Conservation (phyloP, 768 basidiomycete species). For the Leccinum uliginosum region DNA sequence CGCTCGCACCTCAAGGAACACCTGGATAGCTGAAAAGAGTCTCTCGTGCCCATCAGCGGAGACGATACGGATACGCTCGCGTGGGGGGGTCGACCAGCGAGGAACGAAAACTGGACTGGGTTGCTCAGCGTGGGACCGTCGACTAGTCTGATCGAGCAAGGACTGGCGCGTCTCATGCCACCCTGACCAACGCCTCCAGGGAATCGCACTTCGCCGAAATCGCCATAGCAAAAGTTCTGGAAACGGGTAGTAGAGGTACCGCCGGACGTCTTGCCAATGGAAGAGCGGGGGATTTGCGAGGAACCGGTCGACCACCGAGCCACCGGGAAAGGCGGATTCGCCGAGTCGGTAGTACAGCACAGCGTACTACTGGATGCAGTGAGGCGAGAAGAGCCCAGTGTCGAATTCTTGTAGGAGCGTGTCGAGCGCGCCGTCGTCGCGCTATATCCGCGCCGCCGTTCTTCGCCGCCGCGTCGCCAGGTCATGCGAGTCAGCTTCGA, state of each 20-base stretch:
- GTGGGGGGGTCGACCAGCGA: constrained; percentile 21
- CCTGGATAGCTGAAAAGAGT: constrained; percentile 28
- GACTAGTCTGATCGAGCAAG: constrained; percentile 26
- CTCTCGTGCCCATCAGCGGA: constrained; percentile 22
- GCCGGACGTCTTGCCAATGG: neutral
- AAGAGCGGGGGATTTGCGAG: neutral
- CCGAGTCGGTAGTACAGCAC: neutral
- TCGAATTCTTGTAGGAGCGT: neutral
- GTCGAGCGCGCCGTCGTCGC: constrained; percentile 8
- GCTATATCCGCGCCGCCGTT: constrained; percentile 4
- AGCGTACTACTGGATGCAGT: constrained; percentile 4
- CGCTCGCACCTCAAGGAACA: constrained; percentile 11
- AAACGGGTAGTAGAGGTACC: no score
- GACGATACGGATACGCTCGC: constrained; percentile 7
- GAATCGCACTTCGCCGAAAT: constrained; percentile 6
- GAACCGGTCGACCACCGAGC: neutral
- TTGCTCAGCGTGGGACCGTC: constrained; percentile 7
- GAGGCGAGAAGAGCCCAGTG: constrained; percentile 7
- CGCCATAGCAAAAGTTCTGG: neutral
- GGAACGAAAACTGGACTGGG: constrained; percentile 21
- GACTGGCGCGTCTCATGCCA: constrained; percentile 11
- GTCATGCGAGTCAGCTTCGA: constrained; percentile 9
- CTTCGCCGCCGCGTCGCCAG: constrained; percentile 4
- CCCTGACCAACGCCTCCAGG: neutral
- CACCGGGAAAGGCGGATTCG: neutral